Conservation (phyloP, 345 rosid species). For the Microcos paniculata region DNA sequence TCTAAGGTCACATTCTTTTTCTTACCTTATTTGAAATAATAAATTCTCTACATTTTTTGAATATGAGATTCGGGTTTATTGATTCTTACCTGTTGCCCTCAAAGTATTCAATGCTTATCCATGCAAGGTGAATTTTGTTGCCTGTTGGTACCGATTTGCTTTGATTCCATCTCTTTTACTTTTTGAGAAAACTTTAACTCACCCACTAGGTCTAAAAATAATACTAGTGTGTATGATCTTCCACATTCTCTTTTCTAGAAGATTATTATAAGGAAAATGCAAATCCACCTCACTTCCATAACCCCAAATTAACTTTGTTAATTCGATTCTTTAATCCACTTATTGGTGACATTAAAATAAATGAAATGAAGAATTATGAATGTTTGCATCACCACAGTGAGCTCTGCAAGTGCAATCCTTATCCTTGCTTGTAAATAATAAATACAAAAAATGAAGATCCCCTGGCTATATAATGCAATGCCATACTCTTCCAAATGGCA, state of each 20-base stretch:
- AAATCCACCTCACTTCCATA: neutral
- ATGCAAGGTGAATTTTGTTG: too few species aligned
- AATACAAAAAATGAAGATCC: neutral
- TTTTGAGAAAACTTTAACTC: too few species aligned
- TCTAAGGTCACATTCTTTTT: neutral
- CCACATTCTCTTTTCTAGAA: neutral
- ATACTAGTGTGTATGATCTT: too few species aligned
- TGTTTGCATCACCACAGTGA: neutral
- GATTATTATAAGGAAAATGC: neutral
- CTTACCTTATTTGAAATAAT: too few species aligned
- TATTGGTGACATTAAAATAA: neutral
- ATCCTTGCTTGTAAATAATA: neutral
- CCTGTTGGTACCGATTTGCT: too few species aligned
- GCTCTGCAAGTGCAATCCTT: neutral
- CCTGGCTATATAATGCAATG: neutral
- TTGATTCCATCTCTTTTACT: too few species aligned
- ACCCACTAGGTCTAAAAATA: too few species aligned
- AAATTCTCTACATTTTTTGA: too few species aligned
- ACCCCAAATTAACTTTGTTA: neutral
- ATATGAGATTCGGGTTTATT: too few species aligned
- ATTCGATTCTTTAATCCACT: neutral
- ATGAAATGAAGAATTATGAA: neutral
- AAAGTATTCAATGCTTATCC: too few species aligned
- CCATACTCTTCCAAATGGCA: too few species aligned
- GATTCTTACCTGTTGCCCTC: too few species aligned